These are phyloP conservation scores for Chaetomium strumarium DNA, from an alignment of 2,329 filamentous ascomycete genomes.

Conservation along the genomic window DNA sequence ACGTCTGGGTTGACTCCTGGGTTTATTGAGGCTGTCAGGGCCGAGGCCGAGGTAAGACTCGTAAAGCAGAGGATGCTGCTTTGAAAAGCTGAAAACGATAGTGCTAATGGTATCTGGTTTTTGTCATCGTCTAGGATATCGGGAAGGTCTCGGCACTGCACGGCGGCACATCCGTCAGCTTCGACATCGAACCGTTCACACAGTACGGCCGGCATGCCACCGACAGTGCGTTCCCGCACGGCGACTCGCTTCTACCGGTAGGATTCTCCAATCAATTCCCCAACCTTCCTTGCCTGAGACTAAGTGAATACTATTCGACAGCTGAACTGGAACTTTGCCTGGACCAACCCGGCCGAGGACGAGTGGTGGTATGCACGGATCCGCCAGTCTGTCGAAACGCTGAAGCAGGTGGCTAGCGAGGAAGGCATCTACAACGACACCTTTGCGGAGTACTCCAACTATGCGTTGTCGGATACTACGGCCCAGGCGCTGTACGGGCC, in stretches of 20 bases:
- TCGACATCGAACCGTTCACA: conserved; percentile 29
- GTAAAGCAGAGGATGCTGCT: no score
- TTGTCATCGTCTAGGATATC: background rate
- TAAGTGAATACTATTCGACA: conserved; percentile 5
- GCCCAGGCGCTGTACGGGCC: conserved; percentile 21
- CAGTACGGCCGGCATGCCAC: conserved; percentile 28
- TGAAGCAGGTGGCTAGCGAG: conserved; percentile 26
- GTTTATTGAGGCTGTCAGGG: conserved; percentile 24
- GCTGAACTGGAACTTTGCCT: conserved; percentile 28
- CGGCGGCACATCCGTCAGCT: conserved; percentile 22
- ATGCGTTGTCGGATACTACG: conserved; percentile 22
- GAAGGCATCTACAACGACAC: conserved; percentile 27
- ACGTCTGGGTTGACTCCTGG: conserved; percentile 23
- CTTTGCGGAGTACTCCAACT: conserved; percentile 25
- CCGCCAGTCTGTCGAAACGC: conserved; percentile 19
- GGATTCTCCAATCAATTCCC: background rate
- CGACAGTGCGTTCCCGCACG: conserved; percentile 29
- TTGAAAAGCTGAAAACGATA: no score
- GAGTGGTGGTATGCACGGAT: conserved; percentile 26
- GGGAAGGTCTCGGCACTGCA: conserved; percentile 12
- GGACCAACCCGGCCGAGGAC: conserved; percentile 24
- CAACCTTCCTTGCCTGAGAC: background rate
- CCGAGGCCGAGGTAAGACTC: conserved; percentile 23
- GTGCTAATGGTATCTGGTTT: background rate
- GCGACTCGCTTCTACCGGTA: conserved; percentile 25